Evolutionary conservation across 176 grass and related monocot species (phyloP), one percentile per base, ranked within the genome.

Genomic region (Oryza punctata): DNA sequence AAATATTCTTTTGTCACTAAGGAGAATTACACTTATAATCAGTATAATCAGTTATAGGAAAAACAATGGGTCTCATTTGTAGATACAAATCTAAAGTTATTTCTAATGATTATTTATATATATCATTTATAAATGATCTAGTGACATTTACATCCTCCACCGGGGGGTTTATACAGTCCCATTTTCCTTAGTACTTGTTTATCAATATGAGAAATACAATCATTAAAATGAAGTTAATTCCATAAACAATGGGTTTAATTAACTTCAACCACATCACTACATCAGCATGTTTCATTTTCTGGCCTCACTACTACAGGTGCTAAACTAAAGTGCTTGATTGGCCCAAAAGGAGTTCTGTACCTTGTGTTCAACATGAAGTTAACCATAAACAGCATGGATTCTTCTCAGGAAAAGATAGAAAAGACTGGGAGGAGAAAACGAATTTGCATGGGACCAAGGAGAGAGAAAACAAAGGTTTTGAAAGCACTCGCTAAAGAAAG

Each of bases 331-430:
- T 59, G 45, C 5, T 50, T n/a, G 44, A 59, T 84, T 68, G 82
- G 6, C 64, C 28, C 63, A 76, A 77, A 76, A 84, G 45, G 13
- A 59, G 30, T 3, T 69, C 23, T 40, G 46, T n/a, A 38, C 65
- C 65, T 25, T 70, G 65, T 38, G 52, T 57, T 57, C 78, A 38
- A 12, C 52, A 16, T 59, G 63, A 76, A 64, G 72, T 76, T 76
- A 76, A 69, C 82, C 6, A 59, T 23, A 84, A 76, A 59, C 12
- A n/a, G 45, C 65, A 69, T 54, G 28, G 65, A 35, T 69, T 35
- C 44, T 69, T 69, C 44, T 2, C 19, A 52, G 28, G 27, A 25
- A 32, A 67, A 78, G 40, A 19, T 24, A 33, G 4, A 19, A 28
- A 25, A 11, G 43, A 73, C 3, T 25, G 9, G 6, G 49, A 61